Evolutionary conservation across 345 rosid species (phyloP).

Genomic region (Kandelia obovata): DNA sequence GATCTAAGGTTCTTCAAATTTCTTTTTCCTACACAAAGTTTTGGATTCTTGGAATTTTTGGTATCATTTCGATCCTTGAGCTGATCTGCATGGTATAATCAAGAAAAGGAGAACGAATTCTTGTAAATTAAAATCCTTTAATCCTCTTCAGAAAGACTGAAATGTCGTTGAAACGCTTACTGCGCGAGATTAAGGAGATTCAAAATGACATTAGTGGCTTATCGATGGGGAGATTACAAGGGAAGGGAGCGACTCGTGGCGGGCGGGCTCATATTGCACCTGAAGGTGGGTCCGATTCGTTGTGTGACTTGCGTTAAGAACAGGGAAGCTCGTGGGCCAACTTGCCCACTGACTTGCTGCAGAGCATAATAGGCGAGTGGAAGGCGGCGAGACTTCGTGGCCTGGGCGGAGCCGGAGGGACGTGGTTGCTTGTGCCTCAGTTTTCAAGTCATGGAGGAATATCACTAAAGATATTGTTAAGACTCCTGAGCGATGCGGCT

Average conservation of each 20-base stretch:
- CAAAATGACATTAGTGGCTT: slow-evolving; percentile 30
- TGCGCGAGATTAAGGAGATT: slow-evolving; percentile 51
- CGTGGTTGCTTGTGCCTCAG: slow-evolving; percentile 79
- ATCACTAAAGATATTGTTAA: slow-evolving; percentile 56
- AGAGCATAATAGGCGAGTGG: slow-evolving; percentile 61
- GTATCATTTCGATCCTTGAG: not conserved
- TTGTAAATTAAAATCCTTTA: not conserved
- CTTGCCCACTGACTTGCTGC: slow-evolving; percentile 79
- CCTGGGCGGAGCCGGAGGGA: slow-evolving; percentile 73
- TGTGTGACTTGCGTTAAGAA: slow-evolving; percentile 14
- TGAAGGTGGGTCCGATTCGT: slow-evolving; percentile 31
- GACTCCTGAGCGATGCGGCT: slow-evolving; percentile 62
- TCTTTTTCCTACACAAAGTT: not conserved
- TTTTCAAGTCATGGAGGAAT: slow-evolving; percentile 78
- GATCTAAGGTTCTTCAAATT: not conserved
- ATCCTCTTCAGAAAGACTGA: slow-evolving; percentile 1
- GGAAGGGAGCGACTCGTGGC: slow-evolving; percentile 32
- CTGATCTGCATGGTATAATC: not conserved
- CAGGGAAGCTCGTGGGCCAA: slow-evolving; percentile 62
- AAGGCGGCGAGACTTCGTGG: slow-evolving; percentile 55
- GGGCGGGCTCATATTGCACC: slow-evolving; percentile 68
- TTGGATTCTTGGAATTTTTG: not conserved
- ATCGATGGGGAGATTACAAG: slow-evolving; percentile 33
- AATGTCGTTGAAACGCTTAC: slow-evolving; percentile 55
- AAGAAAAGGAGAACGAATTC: no score